Evolutionary conservation across 2,329 filamentous ascomycete species (phyloP), one percentile per base, ranked within the genome.

Genomic region (Alternaria tenuissima): DNA sequence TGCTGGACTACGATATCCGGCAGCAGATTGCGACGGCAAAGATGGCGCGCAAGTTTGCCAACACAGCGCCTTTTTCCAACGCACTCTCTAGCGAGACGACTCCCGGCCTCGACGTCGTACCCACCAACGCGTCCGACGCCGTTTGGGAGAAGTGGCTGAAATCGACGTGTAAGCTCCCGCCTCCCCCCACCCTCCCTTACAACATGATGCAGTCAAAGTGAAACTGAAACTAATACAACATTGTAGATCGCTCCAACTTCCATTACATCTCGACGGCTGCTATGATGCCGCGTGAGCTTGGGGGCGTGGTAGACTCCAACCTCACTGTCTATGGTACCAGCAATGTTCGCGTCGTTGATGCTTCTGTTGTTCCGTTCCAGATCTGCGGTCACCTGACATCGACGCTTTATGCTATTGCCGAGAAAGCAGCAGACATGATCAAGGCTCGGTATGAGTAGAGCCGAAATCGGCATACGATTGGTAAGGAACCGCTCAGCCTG

Each of bases 301-400:
- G 48, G 2, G 48, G 48, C 18, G 48, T 52, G 5, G 48, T 52
- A n/a, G 48, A 52, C 16, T 7, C 48, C 24, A 52, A 36, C 20
- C 48, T 52, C 24, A 52, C 34, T 5, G 48, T 52, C 26, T 41
- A 52, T 22, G 48, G 48, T 18, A 52, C 48, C 7, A 52, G 48
- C 24, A 52, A 52, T 20, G 48, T 52, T 7, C 48, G 48, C 22
- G 48, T 52, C 48, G 48, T 52, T 28, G 36, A 52, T 18, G 48
- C 48, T 16, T 52, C 48, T 18, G 48, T 52, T 3, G 16, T 52
- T 16, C 48, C 36, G 16, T 52, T 52, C 36, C 48, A 42, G 24
- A 11, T 52, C 11, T 52, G 49, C 26, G 49, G 49, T 30, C 49
- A 52, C 18, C 24, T 42, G 49, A 39, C 24, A 14, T 52, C 36